Evolutionary conservation across 2,329 filamentous ascomycete genomes (phyloP), one percentile per base, ranked within the genome.

Genomic region (Fulvia fulva): DNA sequence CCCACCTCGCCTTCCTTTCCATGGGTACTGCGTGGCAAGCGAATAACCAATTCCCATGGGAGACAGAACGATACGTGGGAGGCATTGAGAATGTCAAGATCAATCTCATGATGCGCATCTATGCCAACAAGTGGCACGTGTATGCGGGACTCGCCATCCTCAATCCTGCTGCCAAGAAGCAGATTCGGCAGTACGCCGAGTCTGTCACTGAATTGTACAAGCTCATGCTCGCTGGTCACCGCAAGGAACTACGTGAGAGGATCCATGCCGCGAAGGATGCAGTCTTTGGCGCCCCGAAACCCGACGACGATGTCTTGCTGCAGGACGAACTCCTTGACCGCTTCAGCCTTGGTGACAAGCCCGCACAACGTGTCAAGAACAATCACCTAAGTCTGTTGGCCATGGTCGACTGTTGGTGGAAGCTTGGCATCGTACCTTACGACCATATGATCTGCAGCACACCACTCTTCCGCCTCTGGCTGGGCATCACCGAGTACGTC

Each of bases 381-480:
- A 99, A 94, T 72, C 95, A 99, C 75, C 82, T 99, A 28, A 92
- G 87, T 72, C 81, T 99, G 57, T 82, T 99, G 46, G 94, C 92
- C 49, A 99, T 99, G 85, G 95, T 97, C 45, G 94, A 99, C 77
- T 97, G 93, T 77, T 99, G 94, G 94, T 94, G 90, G 71, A 90
- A 90, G 65, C 82, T 97, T 47, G 89, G 87, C 32, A 99, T 97
- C 68, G 89, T 95, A 50, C 94, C 94, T 0, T 99, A 99, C 74
- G 93, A 99, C 75, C 95, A 99, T 79, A 99, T 99, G 92, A 95
- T 99, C 66, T 99, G 94, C 78, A 96, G 91, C 55, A 99, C 94
- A 41, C 94, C 94, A 51, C 84, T 97, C 49, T 99, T 99, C 80
- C 89, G 94, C 52, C 85, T 99, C 64, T 97, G 94, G 85, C 83